Base-by-base conservation (phyloP, 176 grass and related monocot species). In the Eremochloa ophiuroides region DNA sequence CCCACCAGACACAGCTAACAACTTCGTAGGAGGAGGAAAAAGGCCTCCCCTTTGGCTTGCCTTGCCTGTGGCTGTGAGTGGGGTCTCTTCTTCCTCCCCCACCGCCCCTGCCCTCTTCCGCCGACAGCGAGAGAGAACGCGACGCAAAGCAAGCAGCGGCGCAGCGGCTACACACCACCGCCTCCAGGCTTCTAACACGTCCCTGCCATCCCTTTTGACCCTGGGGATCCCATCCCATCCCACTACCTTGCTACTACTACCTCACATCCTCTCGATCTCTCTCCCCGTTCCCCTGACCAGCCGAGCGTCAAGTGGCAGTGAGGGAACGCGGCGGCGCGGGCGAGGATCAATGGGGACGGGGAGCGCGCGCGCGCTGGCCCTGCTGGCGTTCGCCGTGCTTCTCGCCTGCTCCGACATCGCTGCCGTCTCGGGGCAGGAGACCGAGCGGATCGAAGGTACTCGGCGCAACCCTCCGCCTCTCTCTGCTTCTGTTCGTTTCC, bases 391-490 rank as follows among this genome's bases (percentile, higher is more conserved):
- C 53, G 73, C 53, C 73, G 22, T 76, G 53, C 13, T 76, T 5
- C 34, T 76, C 53, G 50, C 47, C 73, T 59, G 11, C 73, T 37
- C 53, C 34, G 33, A 0, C 73, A 8, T 75, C 7, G 51, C 35
- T 0, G 48, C 18, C 20, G 73, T 55, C 53, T 40, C 34, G 53
- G 73, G 53, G 33, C 73, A 76, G 73, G 73, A 60, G 10, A 76
- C 73, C n/a, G 73, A 76, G 73, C 73, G 73, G 73, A 76, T 76
- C 73, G 53, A 76, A 76, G 73, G 73, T 76, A 38, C 73, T 18
- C 51, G 20, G 66, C 10, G 20, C 20, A 22, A 26, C n/a, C n/a
- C n/a, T 25, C 53, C 25, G 7, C 2, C 50, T 25, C 23, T 26
- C 23, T 13, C 10, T 55, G 51, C 22, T 70, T 22, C 9, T 69